phyloP scores from a whole-genome alignment of 1,284 basidiomycete species.

The Ganoderma resinaceum region DNA sequence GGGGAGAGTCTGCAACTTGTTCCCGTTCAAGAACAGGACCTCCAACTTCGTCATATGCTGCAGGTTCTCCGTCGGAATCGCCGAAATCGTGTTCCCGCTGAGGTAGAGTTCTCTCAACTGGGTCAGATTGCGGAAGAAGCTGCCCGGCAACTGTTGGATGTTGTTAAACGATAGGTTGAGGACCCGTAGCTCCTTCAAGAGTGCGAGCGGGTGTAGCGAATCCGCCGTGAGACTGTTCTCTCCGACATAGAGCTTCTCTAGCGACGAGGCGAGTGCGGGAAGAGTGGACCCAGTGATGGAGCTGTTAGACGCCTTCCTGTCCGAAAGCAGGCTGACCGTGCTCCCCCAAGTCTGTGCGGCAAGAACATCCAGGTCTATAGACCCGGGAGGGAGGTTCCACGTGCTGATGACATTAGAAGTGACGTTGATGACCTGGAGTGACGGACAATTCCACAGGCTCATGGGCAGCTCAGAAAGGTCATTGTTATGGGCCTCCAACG shows the following conservation, averaged over 20 bases:
- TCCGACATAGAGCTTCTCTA: slow-evolving; percentile 85
- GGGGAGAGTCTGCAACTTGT: slow-evolving; percentile 92
- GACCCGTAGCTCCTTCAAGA: slow-evolving; percentile 80
- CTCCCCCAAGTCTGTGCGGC: slow-evolving; percentile 20
- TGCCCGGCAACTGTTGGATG: slow-evolving; percentile 87
- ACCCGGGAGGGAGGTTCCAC: slow-evolving; percentile 66
- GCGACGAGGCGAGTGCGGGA: slow-evolving; percentile 75
- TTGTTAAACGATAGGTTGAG: slow-evolving; percentile 97
- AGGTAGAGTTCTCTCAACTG: slow-evolving; percentile 89
- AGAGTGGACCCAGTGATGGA: slow-evolving; percentile 45
- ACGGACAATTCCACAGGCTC: slow-evolving; percentile 87
- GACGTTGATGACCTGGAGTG: slow-evolving; percentile 80
- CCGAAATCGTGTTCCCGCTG: slow-evolving; percentile 92
- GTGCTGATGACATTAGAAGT: slow-evolving; percentile 88
- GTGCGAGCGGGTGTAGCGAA: slow-evolving; percentile 75
- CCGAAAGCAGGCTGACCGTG: slow-evolving; percentile 29
- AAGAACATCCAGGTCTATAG: slow-evolving; percentile 26
- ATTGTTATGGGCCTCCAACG: slow-evolving; percentile 92
- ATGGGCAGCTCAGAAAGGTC: slow-evolving; percentile 82
- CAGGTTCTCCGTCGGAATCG: slow-evolving; percentile 89
- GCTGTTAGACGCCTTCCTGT: slow-evolving; percentile 54
- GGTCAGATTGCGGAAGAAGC: slow-evolving; percentile 76
- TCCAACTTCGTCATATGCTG: slow-evolving; percentile 71
- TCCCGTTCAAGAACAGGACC: slow-evolving; percentile 92
- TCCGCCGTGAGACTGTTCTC: slow-evolving; percentile 93